These are phyloP conservation scores for Aaosphaeria pasadenensis DNA, from an alignment of 2,329 filamentous ascomycete species.

Conservation along the genomic window DNA sequence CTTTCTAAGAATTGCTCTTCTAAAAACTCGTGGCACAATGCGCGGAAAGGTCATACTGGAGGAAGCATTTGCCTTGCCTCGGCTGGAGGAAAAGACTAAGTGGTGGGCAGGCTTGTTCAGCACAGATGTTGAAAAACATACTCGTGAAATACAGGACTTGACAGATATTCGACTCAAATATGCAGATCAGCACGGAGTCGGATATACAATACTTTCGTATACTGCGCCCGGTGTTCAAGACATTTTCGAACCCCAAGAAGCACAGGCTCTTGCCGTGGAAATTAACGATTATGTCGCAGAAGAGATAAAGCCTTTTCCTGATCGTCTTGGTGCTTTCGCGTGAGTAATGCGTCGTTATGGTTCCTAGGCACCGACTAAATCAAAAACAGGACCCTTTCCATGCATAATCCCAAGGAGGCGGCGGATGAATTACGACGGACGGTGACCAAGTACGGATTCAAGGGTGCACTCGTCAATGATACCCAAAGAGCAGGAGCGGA, in stretches of 20 bases:
- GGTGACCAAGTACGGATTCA: constrained; percentile 47
- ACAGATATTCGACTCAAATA: constrained; percentile 42
- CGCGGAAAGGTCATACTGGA: constrained; percentile 61
- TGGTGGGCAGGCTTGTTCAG: constrained; percentile 63
- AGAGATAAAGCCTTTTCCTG: constrained; percentile 40
- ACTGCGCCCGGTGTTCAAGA: constrained; percentile 50
- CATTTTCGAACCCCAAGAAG: constrained; percentile 44
- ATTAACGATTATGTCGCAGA: constrained; percentile 48
- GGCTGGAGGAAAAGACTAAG: constrained; percentile 56
- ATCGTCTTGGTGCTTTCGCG: constrained; percentile 35
- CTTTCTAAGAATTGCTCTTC: too few species aligned
- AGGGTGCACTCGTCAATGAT: constrained; percentile 49
- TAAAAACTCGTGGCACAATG: constrained; percentile 37
- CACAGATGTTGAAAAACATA: constrained; percentile 57
- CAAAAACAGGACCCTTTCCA: constrained; percentile 20
- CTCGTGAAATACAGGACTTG: constrained; percentile 53
- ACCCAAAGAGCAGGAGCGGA: constrained; percentile 58
- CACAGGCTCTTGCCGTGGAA: constrained; percentile 43
- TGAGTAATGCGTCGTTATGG: background rate
- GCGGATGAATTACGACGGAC: constrained; percentile 52
- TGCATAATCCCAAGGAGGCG: constrained; percentile 53
- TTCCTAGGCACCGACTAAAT: background rate
- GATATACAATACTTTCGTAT: constrained; percentile 48
- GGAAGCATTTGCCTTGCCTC: constrained; percentile 60
- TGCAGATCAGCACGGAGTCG: constrained; percentile 46